These are phyloP conservation scores for Scortechinia acanthostroma DNA, from an alignment of 2,329 filamentous ascomycete species.

Conservation along the genomic window DNA sequence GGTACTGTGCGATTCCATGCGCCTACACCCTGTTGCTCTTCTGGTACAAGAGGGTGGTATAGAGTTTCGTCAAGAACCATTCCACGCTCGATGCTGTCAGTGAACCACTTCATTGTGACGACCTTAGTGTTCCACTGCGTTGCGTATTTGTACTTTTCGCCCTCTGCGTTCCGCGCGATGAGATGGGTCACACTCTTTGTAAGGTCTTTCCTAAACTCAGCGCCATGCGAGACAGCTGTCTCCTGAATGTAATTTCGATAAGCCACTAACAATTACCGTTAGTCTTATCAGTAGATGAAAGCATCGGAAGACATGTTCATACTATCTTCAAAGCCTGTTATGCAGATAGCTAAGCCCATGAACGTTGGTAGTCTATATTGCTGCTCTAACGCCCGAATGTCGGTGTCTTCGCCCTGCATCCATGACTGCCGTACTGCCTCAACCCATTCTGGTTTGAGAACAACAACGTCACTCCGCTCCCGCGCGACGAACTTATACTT, in stretches of 20 bases:
- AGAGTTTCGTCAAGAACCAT: conserved; percentile 85
- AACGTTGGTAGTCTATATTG: conserved; percentile 29
- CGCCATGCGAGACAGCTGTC: conserved; percentile 64
- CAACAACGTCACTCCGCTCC: conserved; percentile 77
- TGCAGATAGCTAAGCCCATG: conserved; percentile 50
- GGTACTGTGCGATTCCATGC: conserved; percentile 59
- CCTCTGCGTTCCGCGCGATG: conserved; percentile 70
- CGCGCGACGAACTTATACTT: conserved; percentile 95
- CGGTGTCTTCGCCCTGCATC: conserved; percentile 71
- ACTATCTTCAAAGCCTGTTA: conserved; percentile 67
- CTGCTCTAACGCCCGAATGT: conserved; percentile 64
- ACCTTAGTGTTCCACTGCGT: conserved; percentile 73
- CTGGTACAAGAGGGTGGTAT: conserved; percentile 70
- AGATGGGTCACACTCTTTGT: conserved; percentile 82
- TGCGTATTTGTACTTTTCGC: conserved; percentile 87
- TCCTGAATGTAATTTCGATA: conserved; percentile 67
- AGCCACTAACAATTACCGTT: conserved; percentile 32
- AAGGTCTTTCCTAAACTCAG: conserved; percentile 79
- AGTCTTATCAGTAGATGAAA: conserved; percentile 2
- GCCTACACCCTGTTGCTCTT: conserved; percentile 66
- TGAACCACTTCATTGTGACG: conserved; percentile 78
- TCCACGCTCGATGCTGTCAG: conserved; percentile 73
- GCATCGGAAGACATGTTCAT: conserved; percentile 11
- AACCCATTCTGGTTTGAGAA: conserved; percentile 78
- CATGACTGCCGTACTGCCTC: conserved; percentile 73